phyloP scores from a whole-genome alignment of 306 rosid species.

The Neltuma alba region DNA sequence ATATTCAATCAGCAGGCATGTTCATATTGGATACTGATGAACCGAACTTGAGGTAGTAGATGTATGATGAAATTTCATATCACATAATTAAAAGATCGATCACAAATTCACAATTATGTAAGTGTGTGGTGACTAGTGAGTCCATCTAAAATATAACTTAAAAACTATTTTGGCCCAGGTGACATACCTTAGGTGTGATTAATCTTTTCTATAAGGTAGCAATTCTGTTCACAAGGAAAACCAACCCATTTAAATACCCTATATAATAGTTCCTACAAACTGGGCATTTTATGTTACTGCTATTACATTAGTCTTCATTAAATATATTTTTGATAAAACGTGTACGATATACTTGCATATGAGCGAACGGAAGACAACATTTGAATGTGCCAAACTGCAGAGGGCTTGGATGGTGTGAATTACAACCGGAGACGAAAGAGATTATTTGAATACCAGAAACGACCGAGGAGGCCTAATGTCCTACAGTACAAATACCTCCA shows the following conservation, averaged over 20 bases:
- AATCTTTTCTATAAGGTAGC: not conserved
- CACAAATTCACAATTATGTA: not conserved
- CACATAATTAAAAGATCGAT: not conserved
- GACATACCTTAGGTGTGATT: not conserved
- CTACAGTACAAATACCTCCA: not conserved
- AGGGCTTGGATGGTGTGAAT: not conserved
- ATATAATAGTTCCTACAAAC: not conserved
- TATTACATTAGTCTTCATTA: not conserved
- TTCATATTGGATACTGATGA: not conserved
- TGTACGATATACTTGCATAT: no score
- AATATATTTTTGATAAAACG: no score
- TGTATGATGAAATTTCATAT: not conserved
- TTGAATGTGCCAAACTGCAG: not conserved
- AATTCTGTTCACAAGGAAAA: no score
- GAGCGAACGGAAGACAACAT: no score
- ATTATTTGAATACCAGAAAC: not conserved
- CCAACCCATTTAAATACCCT: no score
- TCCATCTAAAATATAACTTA: not conserved
- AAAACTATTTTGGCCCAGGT: not conserved
- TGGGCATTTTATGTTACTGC: not conserved
- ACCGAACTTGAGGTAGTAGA: not conserved
- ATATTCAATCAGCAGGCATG: not conserved
- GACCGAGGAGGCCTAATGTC: not conserved
- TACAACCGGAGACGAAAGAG: not conserved
- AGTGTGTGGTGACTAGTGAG: not conserved